A percentile compares a stretch with the other conserved stretches of the same genome.
phyloP scores from a whole-genome alignment of 805 yeast genomes.

The Candida orba region DNA sequence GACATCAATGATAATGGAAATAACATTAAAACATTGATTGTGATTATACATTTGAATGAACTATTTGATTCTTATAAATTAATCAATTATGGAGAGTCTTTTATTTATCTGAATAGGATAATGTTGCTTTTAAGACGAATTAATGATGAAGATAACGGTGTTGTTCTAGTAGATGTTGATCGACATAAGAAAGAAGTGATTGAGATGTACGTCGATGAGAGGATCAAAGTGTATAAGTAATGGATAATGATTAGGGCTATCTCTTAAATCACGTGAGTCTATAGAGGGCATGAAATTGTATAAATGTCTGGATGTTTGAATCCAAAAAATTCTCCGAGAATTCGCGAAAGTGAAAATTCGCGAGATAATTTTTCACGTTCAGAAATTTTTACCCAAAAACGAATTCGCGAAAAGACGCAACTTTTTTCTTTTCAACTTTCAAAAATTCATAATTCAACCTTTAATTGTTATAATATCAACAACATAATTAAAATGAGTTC shows the following conservation, averaged over 20 bases:
- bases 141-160: background rate
- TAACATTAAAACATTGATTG: background rate
- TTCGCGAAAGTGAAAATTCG: background rate
- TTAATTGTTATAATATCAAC: slow-evolving; percentile 2
- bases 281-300: too few relatives aligned
- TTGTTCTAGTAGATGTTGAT: background rate
- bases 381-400: background rate
- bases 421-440: background rate
- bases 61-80: background rate
- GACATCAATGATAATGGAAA: background rate
- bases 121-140: background rate
- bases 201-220: background rate
- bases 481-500: slow-evolving; percentile 33
- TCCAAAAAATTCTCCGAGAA: too few relatives aligned
- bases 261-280: too few relatives aligned
- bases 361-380: background rate
- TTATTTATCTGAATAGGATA: background rate
- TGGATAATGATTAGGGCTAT: too few relatives aligned
- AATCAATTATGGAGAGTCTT: background rate
- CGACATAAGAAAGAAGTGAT: background rate
- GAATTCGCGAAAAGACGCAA: slow-evolving; percentile 6
- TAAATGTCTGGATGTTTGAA: too few relatives aligned
- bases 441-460: background rate
- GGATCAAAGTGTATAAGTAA: background rate
- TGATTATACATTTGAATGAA: background rate